Base-by-base conservation (phyloP, 352 stramenopile species). In the Globisporangium irregulare region DNA sequence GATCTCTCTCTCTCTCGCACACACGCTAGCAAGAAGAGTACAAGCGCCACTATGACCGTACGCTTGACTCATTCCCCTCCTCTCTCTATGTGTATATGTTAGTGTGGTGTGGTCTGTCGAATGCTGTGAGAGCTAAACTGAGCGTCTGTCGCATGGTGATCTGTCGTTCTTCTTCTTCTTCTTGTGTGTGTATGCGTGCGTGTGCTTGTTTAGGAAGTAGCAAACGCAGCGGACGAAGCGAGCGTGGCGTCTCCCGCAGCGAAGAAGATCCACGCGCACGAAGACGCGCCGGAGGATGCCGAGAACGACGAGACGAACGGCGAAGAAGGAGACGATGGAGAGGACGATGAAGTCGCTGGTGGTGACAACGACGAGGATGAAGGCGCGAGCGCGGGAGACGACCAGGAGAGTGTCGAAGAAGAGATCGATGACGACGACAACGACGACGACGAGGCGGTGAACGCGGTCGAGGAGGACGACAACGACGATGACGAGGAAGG, bases 341-440 rank as follows among this genome's bases (percentile, higher is more conserved):
- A 36, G 32, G 32, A 36, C 32, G 32, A 36, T 36, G 32, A 36
- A 36, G 32, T 36, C 32, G 6, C 32, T 36, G 32, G 32, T 36
- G 50, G 18, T 8, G 46, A 25, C 12, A 22, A 69, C 27, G 48
- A 59, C 7, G 61, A 74, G 14, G 64, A 81, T 50, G 71, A 84
- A 20, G 76, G 85, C 9, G 46, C 46, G 46, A 53, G 18, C 51
- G 78, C 76, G n/a, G 66, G 80, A 50, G 71, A 84, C n/a, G 76
- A 86, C 8, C 72, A 72, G 0, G 73, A 73, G 48, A 70, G 61
- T 8, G 70, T 62, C 27, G 70, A 67, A 8, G 58, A 58, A 4
- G 29, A 77, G 1, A 70, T 73, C 3, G 68, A 84, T 2, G 73
- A 80, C 12, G 77, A 74, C 29, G 71, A 73, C 18, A 73, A 74